Percentiles rank a stretch among this genome's conserved stretches.
phyloP scores from a whole-genome alignment of 805 yeast species.

The Blastobotrys terrestris region DNA sequence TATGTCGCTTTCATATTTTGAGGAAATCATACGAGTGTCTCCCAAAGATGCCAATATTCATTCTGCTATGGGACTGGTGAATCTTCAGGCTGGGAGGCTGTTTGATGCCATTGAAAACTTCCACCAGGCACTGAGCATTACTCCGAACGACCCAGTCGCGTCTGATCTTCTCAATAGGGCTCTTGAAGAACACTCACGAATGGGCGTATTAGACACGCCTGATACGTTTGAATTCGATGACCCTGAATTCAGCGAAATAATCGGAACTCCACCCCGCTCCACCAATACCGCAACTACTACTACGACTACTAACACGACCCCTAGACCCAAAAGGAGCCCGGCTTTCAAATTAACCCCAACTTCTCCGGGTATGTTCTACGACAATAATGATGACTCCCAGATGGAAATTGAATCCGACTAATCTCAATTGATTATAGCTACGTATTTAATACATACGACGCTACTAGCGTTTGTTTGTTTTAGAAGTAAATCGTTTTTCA shows the following conservation, averaged over 20 bases:
- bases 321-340: slow-evolving; percentile 6
- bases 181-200: slow-evolving; percentile 16
- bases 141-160: slow-evolving; percentile 80
- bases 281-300: too few relatives aligned
- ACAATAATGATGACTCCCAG: slow-evolving; percentile 17
- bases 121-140: slow-evolving; percentile 73
- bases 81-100: slow-evolving; percentile 60
- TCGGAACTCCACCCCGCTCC: neutral
- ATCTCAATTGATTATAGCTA: neutral
- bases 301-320: neutral
- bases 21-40: slow-evolving; percentile 63
- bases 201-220: slow-evolving; percentile 1
- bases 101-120: slow-evolving; percentile 66
- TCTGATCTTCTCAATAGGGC: slow-evolving; percentile 77
- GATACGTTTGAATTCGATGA: slow-evolving; percentile 5
- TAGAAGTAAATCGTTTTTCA: too few relatives aligned
- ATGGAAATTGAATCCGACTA: slow-evolving; percentile 17
- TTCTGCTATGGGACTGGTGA: slow-evolving; percentile 78
- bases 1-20: slow-evolving; percentile 69
- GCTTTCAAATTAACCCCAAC: neutral
- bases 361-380: slow-evolving; percentile 6
- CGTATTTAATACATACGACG: too few relatives aligned
- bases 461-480: too few relatives aligned
- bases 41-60: slow-evolving; percentile 68
- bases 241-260: neutral